Percentiles rank a stretch among this genome's conserved stretches.
phyloP scores from a whole-genome alignment of 1,284 basidiomycete species.

The Caloboletus firmus region DNA sequence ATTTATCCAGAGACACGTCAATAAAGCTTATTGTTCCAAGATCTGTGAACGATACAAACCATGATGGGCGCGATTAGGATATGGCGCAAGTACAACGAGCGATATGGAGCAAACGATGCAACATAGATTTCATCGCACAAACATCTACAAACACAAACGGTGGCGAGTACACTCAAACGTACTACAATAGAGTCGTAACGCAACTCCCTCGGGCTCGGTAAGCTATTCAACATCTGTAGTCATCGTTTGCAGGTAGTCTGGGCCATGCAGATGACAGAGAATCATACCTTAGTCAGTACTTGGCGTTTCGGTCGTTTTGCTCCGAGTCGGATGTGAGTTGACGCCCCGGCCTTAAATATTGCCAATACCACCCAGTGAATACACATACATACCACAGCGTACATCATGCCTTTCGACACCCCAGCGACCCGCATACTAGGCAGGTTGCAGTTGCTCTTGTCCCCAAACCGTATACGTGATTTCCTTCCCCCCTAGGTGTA shows the following conservation, averaged over 20 bases:
- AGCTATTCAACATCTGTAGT: not conserved
- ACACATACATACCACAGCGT: not conserved
- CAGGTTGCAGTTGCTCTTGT: conserved; percentile 8
- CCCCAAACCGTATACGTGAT: not conserved
- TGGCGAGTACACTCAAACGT: no score
- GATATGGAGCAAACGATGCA: conserved; percentile 17
- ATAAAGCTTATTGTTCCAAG: not conserved
- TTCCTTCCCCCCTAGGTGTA: conserved; percentile 40
- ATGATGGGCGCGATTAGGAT: conserved; percentile 51
- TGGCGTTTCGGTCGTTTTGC: conserved; percentile 8
- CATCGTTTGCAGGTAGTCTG: not conserved
- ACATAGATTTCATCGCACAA: conserved; percentile 23
- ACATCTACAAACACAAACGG: conserved; percentile 27
- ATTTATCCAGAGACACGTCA: conserved; percentile 2
- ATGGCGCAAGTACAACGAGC: conserved; percentile 20
- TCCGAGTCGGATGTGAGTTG: not conserved
- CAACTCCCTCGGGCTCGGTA: not conserved
- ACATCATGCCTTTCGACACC: conserved; percentile 33
- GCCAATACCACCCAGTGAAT: not conserved
- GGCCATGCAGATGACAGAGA: not conserved
- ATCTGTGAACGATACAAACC: conserved; percentile 44
- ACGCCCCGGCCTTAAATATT: not conserved
- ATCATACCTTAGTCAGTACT: not conserved
- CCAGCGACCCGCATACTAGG: conserved; percentile 40
- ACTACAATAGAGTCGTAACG: no score